phyloP scores from a whole-genome alignment of 2,329 filamentous ascomycete genomes.

The Epicoccum nigrum region DNA sequence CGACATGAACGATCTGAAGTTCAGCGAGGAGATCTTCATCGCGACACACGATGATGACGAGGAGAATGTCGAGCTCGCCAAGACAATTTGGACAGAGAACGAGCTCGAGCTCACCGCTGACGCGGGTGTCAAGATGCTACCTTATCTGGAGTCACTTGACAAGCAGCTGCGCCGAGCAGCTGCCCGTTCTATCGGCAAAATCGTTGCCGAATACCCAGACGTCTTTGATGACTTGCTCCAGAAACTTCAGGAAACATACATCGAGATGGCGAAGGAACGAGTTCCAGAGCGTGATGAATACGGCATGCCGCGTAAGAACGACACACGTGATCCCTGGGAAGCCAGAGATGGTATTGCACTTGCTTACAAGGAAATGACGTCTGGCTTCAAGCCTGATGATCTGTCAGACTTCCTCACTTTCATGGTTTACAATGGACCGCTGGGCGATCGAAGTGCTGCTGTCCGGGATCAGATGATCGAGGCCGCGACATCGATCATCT shows the following conservation, averaged over 20 bases:
- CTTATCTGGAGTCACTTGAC: slow-evolving; percentile 81
- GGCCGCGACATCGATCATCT: slow-evolving; percentile 80
- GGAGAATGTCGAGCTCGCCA: slow-evolving; percentile 83
- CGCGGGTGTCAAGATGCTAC: slow-evolving; percentile 70
- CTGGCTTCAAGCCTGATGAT: slow-evolving; percentile 69
- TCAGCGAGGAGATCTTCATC: slow-evolving; percentile 91
- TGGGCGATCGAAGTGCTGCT: slow-evolving; percentile 78
- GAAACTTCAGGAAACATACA: slow-evolving; percentile 73
- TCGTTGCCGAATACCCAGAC: slow-evolving; percentile 65
- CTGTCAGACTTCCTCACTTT: slow-evolving; percentile 83
- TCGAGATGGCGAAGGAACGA: slow-evolving; percentile 79
- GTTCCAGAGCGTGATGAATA: slow-evolving; percentile 87
- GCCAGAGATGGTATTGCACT: slow-evolving; percentile 85
- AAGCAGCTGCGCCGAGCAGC: slow-evolving; percentile 82
- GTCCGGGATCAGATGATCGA: slow-evolving; percentile 93
- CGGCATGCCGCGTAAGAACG: slow-evolving; percentile 90
- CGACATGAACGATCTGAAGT: slow-evolving; percentile 84
- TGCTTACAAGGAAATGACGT: slow-evolving; percentile 81
- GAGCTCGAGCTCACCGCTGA: slow-evolving; percentile 72
- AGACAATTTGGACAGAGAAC: slow-evolving; percentile 95
- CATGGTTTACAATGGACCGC: slow-evolving; percentile 81
- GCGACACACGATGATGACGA: slow-evolving; percentile 88
- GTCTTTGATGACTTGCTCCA: slow-evolving; percentile 68
- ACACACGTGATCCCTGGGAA: slow-evolving; percentile 90
- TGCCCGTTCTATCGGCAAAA: slow-evolving; percentile 79